Percentiles rank a stretch among this genome's conserved stretches.
Evolutionary conservation across 257 asterid genomes (phyloP).

Genomic region (Asclepias syriaca): DNA sequence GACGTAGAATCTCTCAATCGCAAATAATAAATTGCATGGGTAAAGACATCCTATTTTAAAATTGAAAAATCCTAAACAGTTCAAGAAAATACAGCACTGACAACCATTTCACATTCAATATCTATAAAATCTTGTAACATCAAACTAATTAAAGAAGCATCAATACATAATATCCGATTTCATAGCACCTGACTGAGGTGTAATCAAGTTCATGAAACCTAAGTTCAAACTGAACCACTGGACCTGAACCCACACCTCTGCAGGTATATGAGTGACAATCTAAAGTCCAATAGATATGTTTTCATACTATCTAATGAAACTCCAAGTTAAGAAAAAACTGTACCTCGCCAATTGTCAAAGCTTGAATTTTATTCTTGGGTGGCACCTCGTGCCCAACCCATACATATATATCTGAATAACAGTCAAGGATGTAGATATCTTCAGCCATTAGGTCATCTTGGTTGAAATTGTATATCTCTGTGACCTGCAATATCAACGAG

Average conservation of each 20-base stretch:
- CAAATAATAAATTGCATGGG: neutral
- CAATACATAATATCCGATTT: neutral
- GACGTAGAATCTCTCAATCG: neutral
- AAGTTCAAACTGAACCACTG: too few relatives aligned
- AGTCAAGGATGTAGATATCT: slow-evolving; percentile 84
- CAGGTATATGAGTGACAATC: neutral
- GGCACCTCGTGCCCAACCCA: slow-evolving; percentile 95
- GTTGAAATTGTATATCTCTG: slow-evolving; percentile 79
- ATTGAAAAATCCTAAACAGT: neutral
- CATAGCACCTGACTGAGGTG: neutral
- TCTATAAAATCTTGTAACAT: neutral
- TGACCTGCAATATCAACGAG: slow-evolving; percentile 52
- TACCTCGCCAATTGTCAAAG: slow-evolving; percentile 83
- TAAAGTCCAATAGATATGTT: neutral
- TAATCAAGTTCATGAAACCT: neutral
- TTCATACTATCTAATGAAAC: slow-evolving; percentile 2
- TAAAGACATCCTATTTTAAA: neutral
- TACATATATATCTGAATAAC: slow-evolving; percentile 76
- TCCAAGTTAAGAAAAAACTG: neutral
- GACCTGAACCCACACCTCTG: neutral
- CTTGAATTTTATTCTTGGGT: slow-evolving; percentile 57
- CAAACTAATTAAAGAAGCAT: neutral
- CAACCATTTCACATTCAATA: neutral
- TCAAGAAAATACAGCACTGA: neutral
- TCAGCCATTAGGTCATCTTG: slow-evolving; percentile 98